phyloP scores from a whole-genome alignment of 768 basidiomycete genomes.

The Crassisporium funariophilum region DNA sequence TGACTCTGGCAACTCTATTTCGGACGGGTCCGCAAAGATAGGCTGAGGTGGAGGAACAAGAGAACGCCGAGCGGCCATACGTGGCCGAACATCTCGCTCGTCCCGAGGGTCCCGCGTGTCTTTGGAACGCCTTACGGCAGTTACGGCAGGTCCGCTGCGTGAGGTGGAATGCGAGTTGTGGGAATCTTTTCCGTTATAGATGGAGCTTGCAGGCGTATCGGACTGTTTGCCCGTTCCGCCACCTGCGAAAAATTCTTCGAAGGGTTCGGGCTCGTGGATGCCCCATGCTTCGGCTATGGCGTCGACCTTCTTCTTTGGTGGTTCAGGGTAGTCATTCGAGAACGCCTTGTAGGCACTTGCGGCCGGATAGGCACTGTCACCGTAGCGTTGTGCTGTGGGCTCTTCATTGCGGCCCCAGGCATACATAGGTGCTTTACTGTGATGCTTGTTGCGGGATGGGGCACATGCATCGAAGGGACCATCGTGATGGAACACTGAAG shows the following conservation, averaged over 20 bases:
- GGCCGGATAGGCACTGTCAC: conserved; percentile 56
- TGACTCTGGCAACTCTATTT: conserved; percentile 39
- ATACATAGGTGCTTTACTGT: conserved; percentile 78
- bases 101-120: conserved; percentile 43
- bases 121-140: conserved; percentile 39
- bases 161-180: conserved; percentile 30
- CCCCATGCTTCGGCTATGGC: conserved; percentile 94
- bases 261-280: conserved; percentile 89
- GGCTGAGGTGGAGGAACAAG: conserved; percentile 80
- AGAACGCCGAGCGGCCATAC: conserved; percentile 47
- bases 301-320: conserved; percentile 84
- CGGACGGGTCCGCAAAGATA: conserved; percentile 63
- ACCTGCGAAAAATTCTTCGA: conserved; percentile 86
- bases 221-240: conserved; percentile 54
- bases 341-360: conserved; percentile 48
- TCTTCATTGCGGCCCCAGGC: conserved; percentile 63
- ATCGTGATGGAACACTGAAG: conserved; percentile 86
- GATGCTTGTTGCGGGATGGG: conserved; percentile 83
- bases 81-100: conserved; percentile 35
- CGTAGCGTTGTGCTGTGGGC: conserved; percentile 34
- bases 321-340: conserved; percentile 53
- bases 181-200: conserved; percentile 65
- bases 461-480: conserved; percentile 93
- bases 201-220: conserved; percentile 67
- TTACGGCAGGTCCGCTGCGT: conserved; percentile 26